These are phyloP conservation scores for Singerocomus inundabilis DNA, from an alignment of 1,284 basidiomycete genomes.

Conservation along the genomic window DNA sequence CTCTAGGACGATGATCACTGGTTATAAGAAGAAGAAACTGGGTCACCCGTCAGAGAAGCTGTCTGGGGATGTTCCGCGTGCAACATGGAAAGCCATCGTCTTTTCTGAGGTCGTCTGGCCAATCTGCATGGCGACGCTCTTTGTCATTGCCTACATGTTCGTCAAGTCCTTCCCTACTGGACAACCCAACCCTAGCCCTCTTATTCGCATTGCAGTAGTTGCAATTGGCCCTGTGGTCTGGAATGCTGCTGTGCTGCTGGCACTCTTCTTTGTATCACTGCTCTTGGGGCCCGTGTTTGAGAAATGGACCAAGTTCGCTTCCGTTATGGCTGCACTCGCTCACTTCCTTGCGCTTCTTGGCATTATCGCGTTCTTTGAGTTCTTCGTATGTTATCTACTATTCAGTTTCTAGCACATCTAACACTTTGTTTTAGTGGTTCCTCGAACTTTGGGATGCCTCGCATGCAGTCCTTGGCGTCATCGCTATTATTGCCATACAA, in stretches of 20 bases:
- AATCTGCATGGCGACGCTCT: slow-evolving; percentile 72
- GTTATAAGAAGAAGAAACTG: slow-evolving; percentile 97
- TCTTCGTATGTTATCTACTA: slow-evolving; percentile 68
- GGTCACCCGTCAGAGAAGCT: slow-evolving; percentile 96
- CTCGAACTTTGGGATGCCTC: slow-evolving; percentile 95
- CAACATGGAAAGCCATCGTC: slow-evolving; percentile 82
- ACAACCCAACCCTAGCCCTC: slow-evolving; percentile 63
- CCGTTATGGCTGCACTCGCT: slow-evolving; percentile 87
- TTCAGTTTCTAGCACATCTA: slow-evolving; percentile 7
- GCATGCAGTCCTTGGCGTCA: slow-evolving; percentile 87
- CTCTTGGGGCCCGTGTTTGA: slow-evolving; percentile 92
- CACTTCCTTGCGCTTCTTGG: slow-evolving; percentile 81
- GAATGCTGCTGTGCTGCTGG: slow-evolving; percentile 88
- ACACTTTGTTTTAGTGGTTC: slow-evolving; percentile 71
- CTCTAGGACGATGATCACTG: slow-evolving; percentile 93
- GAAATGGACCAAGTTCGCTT: slow-evolving; percentile 83
- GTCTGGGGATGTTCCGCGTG: slow-evolving; percentile 88
- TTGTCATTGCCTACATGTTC: slow-evolving; percentile 89
- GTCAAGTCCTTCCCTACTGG: slow-evolving; percentile 86
- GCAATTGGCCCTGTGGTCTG: slow-evolving; percentile 93
- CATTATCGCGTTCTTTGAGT: slow-evolving; percentile 88
- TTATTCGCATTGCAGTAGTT: slow-evolving; percentile 89
- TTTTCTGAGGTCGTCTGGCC: slow-evolving; percentile 87
- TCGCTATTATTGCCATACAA: slow-evolving; percentile 85
- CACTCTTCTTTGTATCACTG: slow-evolving; percentile 88